Conservation (phyloP, 2,329 filamentous ascomycete genomes). For the Cadophora gregata region DNA sequence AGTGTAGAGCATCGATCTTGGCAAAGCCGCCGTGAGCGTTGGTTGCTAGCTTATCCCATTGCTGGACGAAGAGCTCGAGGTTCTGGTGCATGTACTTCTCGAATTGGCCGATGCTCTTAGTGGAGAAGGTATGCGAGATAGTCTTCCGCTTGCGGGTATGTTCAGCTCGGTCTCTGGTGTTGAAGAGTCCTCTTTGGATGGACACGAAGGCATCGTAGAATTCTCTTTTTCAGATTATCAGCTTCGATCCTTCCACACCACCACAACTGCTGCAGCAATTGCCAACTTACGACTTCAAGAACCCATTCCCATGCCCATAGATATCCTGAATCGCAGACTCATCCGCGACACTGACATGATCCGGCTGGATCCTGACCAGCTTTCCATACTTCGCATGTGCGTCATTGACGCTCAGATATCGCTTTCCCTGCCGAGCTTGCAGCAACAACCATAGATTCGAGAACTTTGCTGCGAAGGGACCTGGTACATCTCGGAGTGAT, state of each 20-base stretch:
- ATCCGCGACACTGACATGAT: constrained; percentile 83
- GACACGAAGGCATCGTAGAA: constrained; percentile 94
- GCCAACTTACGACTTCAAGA: constrained; percentile 66
- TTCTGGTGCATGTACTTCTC: constrained; percentile 89
- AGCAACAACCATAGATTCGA: constrained; percentile 82
- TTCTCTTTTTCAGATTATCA: constrained; percentile 23
- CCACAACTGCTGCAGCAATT: constrained; percentile 56
- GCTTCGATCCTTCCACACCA: constrained; percentile 47
- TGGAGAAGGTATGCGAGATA: constrained; percentile 83
- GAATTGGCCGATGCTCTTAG: constrained; percentile 81
- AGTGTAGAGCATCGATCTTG: constrained; percentile 74
- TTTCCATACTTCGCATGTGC: constrained; percentile 75
- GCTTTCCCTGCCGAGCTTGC: constrained; percentile 67
- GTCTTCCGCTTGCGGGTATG: constrained; percentile 91
- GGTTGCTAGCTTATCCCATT: constrained; percentile 72
- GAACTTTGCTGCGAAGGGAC: constrained; percentile 64
- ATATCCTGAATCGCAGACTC: constrained; percentile 76
- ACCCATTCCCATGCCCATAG: constrained; percentile 82
- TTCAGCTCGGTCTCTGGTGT: constrained; percentile 80
- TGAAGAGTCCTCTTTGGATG: constrained; percentile 86
- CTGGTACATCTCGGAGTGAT: constrained; percentile 50
- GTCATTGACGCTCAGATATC: constrained; percentile 70
- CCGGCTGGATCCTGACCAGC: constrained; percentile 82
- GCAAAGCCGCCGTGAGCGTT: constrained; percentile 54
- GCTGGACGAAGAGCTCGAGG: constrained; percentile 72